Percentiles rank a stretch among this genome's conserved stretches.
Evolutionary conservation across 371 early-diverging fungal genomes (phyloP).

Genomic region (Mucor plumbeus): DNA sequence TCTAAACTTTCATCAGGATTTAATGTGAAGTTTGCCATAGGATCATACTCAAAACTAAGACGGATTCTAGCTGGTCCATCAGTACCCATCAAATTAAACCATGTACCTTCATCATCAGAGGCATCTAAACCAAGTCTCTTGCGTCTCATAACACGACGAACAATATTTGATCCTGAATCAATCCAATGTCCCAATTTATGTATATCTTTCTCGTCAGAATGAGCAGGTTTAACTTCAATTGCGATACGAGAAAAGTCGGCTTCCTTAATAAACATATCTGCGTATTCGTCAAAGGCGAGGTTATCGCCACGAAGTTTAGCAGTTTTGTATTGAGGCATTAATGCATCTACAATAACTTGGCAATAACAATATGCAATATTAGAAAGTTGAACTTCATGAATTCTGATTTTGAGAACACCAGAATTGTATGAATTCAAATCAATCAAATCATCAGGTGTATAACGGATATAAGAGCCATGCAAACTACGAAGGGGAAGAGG

Average conservation of each 20-base stretch:
- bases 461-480: conserved; percentile 35
- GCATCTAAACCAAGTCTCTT: conserved; percentile 23
- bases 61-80: conserved; percentile 49
- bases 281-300: conserved; percentile 45
- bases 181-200: conserved; percentile 47
- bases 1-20: conserved; percentile 67
- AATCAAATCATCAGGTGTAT: conserved; percentile 53
- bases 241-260: conserved; percentile 65
- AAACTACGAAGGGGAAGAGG: conserved; percentile 31
- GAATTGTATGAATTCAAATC: conserved; percentile 46
- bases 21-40: conserved; percentile 51
- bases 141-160: conserved; percentile 43
- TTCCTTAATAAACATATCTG: conserved; percentile 67
- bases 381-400: conserved; percentile 48
- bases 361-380: conserved; percentile 33
- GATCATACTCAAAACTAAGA: conserved; percentile 58
- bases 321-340: conserved; percentile 50
- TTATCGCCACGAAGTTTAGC: conserved; percentile 41
- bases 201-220: conserved; percentile 40
- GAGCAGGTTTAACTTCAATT: conserved; percentile 52
- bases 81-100: conserved; percentile 48
- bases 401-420: conserved; percentile 45
- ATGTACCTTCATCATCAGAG: conserved; percentile 33
- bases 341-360: conserved; percentile 44
- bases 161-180: conserved; percentile 34